Percentiles rank a stretch among this genome's conserved stretches.
Evolutionary conservation across 306 rosid genomes (phyloP).

Genomic region (Quercus berberidifolia): DNA sequence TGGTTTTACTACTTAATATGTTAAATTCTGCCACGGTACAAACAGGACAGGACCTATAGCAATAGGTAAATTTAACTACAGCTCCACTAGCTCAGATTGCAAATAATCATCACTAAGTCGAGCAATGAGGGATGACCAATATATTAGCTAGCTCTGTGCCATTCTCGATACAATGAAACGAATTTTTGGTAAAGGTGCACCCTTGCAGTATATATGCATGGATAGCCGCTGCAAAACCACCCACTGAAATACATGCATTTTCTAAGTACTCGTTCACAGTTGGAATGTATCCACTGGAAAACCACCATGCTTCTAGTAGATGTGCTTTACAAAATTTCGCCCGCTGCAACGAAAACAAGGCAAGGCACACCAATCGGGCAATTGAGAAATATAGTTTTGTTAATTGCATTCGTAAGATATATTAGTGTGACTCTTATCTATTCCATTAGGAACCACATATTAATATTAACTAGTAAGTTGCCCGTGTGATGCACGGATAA

Average conservation of each 20-base stretch:
- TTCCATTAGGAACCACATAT: no score
- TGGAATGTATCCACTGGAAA: constrained; percentile 6
- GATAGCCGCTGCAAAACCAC: constrained; percentile 23
- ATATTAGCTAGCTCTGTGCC: constrained; percentile 18
- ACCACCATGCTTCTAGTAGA: constrained; percentile 34
- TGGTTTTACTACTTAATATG: no score
- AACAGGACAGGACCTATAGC: no score
- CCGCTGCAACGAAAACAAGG: constrained; percentile 17
- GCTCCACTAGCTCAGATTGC: not conserved
- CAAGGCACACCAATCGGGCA: not conserved
- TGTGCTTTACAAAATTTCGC: constrained; percentile 22
- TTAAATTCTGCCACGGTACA: no score
- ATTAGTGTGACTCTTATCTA: not conserved
- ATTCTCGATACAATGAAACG: constrained; percentile 1
- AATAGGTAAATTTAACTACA: no score
- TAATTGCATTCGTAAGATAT: not conserved
- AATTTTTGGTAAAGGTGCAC: not conserved
- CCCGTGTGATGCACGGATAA: no score
- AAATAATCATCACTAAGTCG: constrained; percentile 17
- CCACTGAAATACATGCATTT: constrained; percentile 25
- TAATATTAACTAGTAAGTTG: no score
- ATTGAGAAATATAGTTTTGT: no score
- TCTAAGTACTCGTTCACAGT: constrained; percentile 21
- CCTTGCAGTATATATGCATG: constrained; percentile 20
- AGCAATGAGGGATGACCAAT: constrained; percentile 23